phyloP scores from a whole-genome alignment of 139 green algal genomes.

The Chlamydomonas applanata region DNA sequence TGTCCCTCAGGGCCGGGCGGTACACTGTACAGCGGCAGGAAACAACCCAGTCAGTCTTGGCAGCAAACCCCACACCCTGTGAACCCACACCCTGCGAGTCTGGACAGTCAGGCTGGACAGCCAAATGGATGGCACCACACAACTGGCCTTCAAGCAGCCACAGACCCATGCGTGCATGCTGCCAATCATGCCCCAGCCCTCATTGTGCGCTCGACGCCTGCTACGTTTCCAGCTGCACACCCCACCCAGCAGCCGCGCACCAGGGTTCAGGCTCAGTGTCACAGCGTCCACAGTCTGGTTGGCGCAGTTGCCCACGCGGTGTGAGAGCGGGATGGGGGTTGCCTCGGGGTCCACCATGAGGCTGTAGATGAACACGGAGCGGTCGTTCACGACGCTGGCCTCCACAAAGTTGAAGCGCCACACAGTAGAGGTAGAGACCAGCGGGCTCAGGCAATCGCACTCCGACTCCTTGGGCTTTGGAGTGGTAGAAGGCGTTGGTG shows the following conservation, averaged over 20 bases:
- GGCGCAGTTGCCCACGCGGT: conserved; percentile 27
- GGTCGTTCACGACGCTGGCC: neutral
- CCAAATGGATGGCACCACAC: no score
- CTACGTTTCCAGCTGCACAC: no score
- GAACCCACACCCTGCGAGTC: no score
- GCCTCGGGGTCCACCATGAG: conserved; percentile 5
- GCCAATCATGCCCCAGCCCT: no score
- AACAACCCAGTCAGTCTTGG: no score
- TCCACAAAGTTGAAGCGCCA: conserved; percentile 34
- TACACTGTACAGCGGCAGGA: no score
- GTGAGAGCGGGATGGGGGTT: neutral
- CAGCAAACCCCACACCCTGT: no score
- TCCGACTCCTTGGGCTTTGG: conserved; percentile 6
- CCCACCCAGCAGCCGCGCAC: no score
- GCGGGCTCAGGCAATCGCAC: conserved; percentile 32
- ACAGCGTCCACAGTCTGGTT: conserved; percentile 33
- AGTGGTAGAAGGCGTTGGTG: conserved; percentile 7
- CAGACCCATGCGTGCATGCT: no score
- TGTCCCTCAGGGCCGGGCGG: neutral
- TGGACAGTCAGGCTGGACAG: no score
- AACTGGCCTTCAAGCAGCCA: no score
- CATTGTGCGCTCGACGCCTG: no score
- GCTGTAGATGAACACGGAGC: conserved; percentile 2
- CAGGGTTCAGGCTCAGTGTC: conserved; percentile 13
- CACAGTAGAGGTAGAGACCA: conserved; percentile 19